Evolutionary conservation across 202 grass and related monocot species (phyloP).

Genomic region (Bolboschoenoplectus hybrid): DNA sequence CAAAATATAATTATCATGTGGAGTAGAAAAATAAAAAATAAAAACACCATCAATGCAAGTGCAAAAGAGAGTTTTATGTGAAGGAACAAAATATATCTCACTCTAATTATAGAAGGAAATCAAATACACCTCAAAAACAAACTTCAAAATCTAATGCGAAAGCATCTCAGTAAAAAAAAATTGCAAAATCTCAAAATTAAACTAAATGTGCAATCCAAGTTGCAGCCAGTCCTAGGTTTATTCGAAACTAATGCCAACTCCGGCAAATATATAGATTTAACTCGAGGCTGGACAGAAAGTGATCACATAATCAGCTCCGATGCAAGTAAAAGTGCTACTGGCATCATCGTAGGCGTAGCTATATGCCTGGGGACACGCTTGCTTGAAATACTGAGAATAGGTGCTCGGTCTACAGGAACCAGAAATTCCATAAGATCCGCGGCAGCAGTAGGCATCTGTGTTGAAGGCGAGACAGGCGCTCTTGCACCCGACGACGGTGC

Average conservation of each 20-base stretch:
- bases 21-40: neutral
- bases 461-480: constrained; percentile 94
- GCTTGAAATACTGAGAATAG: constrained; percentile 85
- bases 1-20: neutral
- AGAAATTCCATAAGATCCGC: constrained; percentile 66
- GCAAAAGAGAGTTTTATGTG: neutral
- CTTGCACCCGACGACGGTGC: constrained; percentile 65
- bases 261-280: neutral
- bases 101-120: neutral
- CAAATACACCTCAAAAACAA: neutral
- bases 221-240: neutral
- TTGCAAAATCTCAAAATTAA: constrained; percentile 6
- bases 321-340: constrained; percentile 85
- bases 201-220: constrained; percentile 16
- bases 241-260: neutral
- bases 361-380: constrained; percentile 85
- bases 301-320: constrained; percentile 77
- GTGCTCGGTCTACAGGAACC: constrained; percentile 63
- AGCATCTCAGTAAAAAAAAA: neutral
- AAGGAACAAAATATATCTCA: constrained; percentile 2
- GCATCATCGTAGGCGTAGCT: constrained; percentile 94
- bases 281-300: constrained; percentile 48
- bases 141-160: neutral
- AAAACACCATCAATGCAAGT: neutral
- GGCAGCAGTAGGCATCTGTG: constrained; percentile 88